Conservation (phyloP, 768 basidiomycete genomes). For the Inosperma sp. region DNA sequence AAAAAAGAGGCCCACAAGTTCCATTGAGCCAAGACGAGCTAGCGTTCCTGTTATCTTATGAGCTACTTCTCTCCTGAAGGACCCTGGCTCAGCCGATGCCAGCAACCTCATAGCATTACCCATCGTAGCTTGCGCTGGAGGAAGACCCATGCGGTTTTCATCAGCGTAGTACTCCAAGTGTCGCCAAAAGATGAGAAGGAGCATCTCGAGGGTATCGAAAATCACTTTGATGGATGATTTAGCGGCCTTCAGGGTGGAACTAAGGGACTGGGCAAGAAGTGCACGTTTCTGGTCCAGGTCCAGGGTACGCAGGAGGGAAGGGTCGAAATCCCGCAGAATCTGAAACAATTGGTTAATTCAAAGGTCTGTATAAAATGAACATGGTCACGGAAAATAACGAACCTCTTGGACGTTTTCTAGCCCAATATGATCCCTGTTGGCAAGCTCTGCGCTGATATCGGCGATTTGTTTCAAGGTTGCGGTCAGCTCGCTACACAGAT, state of each 20-base stretch:
- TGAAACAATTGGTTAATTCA: slow-evolving; percentile 19
- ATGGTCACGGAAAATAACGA: slow-evolving; percentile 12
- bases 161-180: slow-evolving; percentile 67
- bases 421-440: slow-evolving; percentile 63
- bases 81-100: slow-evolving; percentile 50
- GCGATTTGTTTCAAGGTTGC: slow-evolving; percentile 60
- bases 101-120: slow-evolving; percentile 51
- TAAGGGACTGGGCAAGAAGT: slow-evolving; percentile 60
- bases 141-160: slow-evolving; percentile 27
- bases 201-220: slow-evolving; percentile 70
- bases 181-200: slow-evolving; percentile 75
- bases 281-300: slow-evolving; percentile 65
- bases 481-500: slow-evolving; percentile 57
- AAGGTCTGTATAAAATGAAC: neutral
- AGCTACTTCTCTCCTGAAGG: slow-evolving; percentile 55
- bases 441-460: slow-evolving; percentile 65
- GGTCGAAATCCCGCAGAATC: slow-evolving; percentile 50
- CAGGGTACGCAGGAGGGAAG: slow-evolving; percentile 57
- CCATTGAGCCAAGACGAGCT: slow-evolving; percentile 48
- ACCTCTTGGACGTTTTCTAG: slow-evolving; percentile 73
- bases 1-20: slow-evolving; percentile 34
- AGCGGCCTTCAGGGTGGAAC: slow-evolving; percentile 35
- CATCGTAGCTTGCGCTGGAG: slow-evolving; percentile 38
- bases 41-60: slow-evolving; percentile 53
- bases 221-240: slow-evolving; percentile 48